Conservation (phyloP, 2,329 filamentous ascomycete genomes). For the Fusarium sp. region DNA sequence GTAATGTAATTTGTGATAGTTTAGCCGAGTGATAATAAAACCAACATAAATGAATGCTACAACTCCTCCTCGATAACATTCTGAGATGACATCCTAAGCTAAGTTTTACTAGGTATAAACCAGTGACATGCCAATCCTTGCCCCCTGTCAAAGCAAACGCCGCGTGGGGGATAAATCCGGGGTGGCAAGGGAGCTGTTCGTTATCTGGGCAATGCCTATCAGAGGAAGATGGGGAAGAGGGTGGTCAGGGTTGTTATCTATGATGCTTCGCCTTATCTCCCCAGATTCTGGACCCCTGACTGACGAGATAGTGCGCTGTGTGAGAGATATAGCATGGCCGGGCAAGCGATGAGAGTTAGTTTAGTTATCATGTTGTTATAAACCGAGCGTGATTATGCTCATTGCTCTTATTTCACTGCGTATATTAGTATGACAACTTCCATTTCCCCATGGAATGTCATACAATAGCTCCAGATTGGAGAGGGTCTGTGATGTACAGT, state of each 20-base stretch:
- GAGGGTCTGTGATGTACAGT: too few species aligned
- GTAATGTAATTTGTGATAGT: neutral
- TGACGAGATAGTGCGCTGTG: neutral
- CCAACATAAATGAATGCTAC: neutral
- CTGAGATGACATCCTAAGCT: neutral
- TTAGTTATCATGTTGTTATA: too few species aligned
- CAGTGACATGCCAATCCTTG: slow-evolving; percentile 4
- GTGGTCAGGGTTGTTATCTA: slow-evolving; percentile 33
- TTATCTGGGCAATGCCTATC: slow-evolving; percentile 28
- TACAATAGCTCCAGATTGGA: too few species aligned
- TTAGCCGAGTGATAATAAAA: too few species aligned
- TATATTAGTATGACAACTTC: too few species aligned
- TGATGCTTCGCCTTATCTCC: slow-evolving; percentile 26
- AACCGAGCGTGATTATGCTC: too few species aligned
- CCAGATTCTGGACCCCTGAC: neutral
- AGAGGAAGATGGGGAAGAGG: slow-evolving; percentile 4
- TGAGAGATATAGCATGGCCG: too few species aligned
- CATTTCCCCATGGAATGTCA: too few species aligned
- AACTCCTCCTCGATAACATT: neutral
- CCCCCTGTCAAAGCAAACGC: slow-evolving; percentile 13
- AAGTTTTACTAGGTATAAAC: neutral
- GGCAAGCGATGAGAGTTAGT: too few species aligned
- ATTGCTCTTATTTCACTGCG: too few species aligned
- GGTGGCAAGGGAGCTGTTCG: slow-evolving; percentile 27
- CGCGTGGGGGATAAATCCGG: slow-evolving; percentile 30